Evolutionary conservation across 2,329 filamentous ascomycete genomes (phyloP).

Genomic region (Fusarium sp.): DNA sequence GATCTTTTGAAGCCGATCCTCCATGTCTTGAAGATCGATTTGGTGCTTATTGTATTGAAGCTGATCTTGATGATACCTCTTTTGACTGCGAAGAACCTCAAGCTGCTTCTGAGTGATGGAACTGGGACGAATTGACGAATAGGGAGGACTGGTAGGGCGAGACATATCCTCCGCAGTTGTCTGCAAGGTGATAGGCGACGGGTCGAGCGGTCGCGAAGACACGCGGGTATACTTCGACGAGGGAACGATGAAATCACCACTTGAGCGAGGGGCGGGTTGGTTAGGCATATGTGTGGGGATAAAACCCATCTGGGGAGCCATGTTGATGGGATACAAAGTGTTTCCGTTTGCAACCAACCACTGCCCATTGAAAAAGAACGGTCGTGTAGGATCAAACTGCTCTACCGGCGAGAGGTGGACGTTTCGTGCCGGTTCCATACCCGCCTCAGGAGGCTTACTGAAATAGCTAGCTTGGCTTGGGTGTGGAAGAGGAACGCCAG

Average conservation of each 20-base stretch:
- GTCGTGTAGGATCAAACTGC: slow-evolving; percentile 59
- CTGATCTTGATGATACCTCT: slow-evolving; percentile 68
- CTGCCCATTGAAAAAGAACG: slow-evolving; percentile 59
- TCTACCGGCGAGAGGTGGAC: slow-evolving; percentile 55
- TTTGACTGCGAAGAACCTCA: slow-evolving; percentile 60
- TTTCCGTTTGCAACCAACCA: slow-evolving; percentile 53
- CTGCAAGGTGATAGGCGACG: slow-evolving; percentile 8
- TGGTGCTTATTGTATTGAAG: slow-evolving; percentile 71
- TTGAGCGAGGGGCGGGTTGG: slow-evolving; percentile 13
- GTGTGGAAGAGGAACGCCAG: slow-evolving; percentile 29
- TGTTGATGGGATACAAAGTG: slow-evolving; percentile 40
- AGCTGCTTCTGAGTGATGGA: slow-evolving; percentile 71
- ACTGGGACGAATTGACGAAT: slow-evolving; percentile 70
- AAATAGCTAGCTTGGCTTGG: slow-evolving; percentile 36
- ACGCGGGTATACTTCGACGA: slow-evolving; percentile 5
- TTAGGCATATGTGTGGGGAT: slow-evolving; percentile 42
- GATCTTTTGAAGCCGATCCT: slow-evolving; percentile 55
- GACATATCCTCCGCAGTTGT: background rate
- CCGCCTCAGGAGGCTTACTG: slow-evolving; percentile 48
- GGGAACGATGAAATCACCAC: slow-evolving; percentile 7
- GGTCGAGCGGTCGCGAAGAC: slow-evolving; percentile 9
- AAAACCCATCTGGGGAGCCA: slow-evolving; percentile 40
- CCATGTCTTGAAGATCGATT: slow-evolving; percentile 66
- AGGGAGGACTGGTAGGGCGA: slow-evolving; percentile 53
- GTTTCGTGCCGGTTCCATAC: slow-evolving; percentile 48